phyloP scores from a whole-genome alignment of 768 basidiomycete species.

The Amanita muscaria region DNA sequence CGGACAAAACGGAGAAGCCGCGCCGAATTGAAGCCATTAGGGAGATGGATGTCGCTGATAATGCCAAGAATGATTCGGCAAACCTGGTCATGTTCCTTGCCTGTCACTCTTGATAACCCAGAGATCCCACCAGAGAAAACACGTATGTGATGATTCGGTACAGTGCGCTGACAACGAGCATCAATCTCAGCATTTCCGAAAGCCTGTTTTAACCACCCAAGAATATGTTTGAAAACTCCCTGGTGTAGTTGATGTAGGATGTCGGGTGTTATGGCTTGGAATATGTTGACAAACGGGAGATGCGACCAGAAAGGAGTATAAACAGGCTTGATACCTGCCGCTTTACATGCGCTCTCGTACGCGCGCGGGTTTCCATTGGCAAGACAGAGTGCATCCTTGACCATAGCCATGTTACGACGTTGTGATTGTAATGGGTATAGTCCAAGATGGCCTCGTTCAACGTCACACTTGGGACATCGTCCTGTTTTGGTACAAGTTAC shows the following conservation, averaged over 20 bases:
- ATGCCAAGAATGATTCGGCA: too few species aligned
- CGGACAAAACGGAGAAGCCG: conserved; percentile 1
- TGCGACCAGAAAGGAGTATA: conserved; percentile 19
- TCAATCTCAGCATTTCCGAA: conserved; percentile 29
- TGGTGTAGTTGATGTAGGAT: conserved; percentile 35
- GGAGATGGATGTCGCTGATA: too few species aligned
- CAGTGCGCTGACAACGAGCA: conserved; percentile 18
- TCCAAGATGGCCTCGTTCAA: conserved; percentile 14
- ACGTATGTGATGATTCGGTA: conserved; percentile 16
- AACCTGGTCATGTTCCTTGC: too few species aligned
- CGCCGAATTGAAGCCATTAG: not conserved
- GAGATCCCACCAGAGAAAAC: conserved; percentile 28
- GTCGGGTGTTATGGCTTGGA: conserved; percentile 33
- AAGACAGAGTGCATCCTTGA: too few species aligned
- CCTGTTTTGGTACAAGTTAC: conserved; percentile 19
- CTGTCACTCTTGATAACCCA: conserved; percentile 11
- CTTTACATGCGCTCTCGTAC: too few species aligned
- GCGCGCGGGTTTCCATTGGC: too few species aligned
- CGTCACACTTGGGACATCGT: conserved; percentile 21
- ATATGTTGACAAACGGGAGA: conserved; percentile 23
- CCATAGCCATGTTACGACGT: too few species aligned
- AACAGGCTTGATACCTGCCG: not conserved
- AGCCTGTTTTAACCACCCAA: conserved; percentile 24
- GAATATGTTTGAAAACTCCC: conserved; percentile 30
- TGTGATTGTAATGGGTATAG: too few species aligned